These are phyloP conservation scores for Penicillium pulvis DNA, from an alignment of 495 filamentous ascomycete genomes.

Conservation along the genomic window DNA sequence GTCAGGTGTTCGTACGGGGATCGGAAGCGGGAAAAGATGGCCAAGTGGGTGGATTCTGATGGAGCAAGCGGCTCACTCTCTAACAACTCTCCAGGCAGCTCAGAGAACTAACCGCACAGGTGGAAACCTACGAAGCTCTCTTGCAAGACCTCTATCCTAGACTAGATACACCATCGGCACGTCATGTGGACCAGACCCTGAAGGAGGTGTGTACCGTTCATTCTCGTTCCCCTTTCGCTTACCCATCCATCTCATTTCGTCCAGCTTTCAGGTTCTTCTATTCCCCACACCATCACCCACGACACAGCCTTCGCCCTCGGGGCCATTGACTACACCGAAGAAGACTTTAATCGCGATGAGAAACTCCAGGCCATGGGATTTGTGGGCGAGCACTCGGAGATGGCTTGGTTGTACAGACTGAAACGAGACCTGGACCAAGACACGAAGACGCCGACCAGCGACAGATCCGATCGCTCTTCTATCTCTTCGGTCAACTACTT, in stretches of 20 bases:
- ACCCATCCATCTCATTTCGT: not conserved
- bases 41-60: slow-evolving; percentile 46
- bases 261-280: slow-evolving; percentile 3
- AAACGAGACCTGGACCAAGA: slow-evolving; percentile 39
- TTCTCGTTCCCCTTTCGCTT: not conserved
- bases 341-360: slow-evolving; percentile 60
- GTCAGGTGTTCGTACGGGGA: slow-evolving; percentile 57
- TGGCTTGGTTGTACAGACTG: slow-evolving; percentile 59
- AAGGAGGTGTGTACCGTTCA: slow-evolving; percentile 14
- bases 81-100: slow-evolving; percentile 39
- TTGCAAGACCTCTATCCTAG: slow-evolving; percentile 41
- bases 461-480: slow-evolving; percentile 28
- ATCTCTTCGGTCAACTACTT: slow-evolving; percentile 55
- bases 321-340: slow-evolving; percentile 55
- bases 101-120: slow-evolving; percentile 40
- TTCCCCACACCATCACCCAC: slow-evolving; percentile 20
- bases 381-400: slow-evolving; percentile 64
- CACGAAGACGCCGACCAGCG: slow-evolving; percentile 13
- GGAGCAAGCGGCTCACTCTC: slow-evolving; percentile 6
- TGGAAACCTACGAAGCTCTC: slow-evolving; percentile 39
- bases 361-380: slow-evolving; percentile 54
- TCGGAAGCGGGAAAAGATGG: slow-evolving; percentile 60
- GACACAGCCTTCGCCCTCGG: slow-evolving; percentile 44
- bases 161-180: slow-evolving; percentile 33
- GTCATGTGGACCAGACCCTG: slow-evolving; percentile 41